phyloP scores from a whole-genome alignment of 2,329 filamentous ascomycete genomes.

The Penicillium capsulatum region DNA sequence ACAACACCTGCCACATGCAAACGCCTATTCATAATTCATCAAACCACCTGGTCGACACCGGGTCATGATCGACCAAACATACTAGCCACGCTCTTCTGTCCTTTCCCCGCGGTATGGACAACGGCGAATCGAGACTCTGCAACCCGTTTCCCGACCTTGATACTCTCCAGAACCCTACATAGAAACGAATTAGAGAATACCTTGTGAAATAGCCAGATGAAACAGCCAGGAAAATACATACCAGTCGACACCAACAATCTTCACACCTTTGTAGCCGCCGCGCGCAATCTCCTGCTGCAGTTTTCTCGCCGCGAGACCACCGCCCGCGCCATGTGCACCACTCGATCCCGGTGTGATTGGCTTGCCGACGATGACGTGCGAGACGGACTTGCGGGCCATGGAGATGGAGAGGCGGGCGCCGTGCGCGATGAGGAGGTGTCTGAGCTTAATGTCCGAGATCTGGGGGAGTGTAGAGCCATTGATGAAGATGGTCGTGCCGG shows the following conservation, averaged over 20 bases:
- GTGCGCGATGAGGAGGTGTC: conserved; percentile 68
- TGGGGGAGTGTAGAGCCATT: conserved; percentile 80
- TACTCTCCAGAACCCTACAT: conserved; percentile 79
- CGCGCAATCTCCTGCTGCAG: conserved; percentile 72
- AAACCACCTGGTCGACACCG: too few species aligned
- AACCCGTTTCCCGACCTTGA: conserved; percentile 69
- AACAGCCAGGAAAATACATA: conserved; percentile 39
- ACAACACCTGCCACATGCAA: too few species aligned
- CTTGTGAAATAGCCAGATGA: conserved; percentile 26
- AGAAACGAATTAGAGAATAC: conserved; percentile 10
- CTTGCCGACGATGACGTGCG: conserved; percentile 76
- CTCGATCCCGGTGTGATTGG: conserved; percentile 30
- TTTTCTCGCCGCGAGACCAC: conserved; percentile 72
- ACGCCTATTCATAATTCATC: too few species aligned
- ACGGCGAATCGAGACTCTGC: conserved; percentile 68
- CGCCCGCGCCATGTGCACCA: conserved; percentile 57
- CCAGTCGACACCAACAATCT: conserved; percentile 80
- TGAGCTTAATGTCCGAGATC: conserved; percentile 81
- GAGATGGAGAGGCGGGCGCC: conserved; percentile 68
- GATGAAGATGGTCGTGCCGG: conserved; percentile 71
- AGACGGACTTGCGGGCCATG: conserved; percentile 69
- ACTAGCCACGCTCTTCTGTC: conserved; percentile 62
- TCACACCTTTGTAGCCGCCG: conserved; percentile 65
- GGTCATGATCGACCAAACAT: too few species aligned
- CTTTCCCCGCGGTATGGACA: conserved; percentile 57